Evolutionary conservation across 495 filamentous ascomycete genomes (phyloP).

Genomic region (Xylaria flabelliformis): DNA sequence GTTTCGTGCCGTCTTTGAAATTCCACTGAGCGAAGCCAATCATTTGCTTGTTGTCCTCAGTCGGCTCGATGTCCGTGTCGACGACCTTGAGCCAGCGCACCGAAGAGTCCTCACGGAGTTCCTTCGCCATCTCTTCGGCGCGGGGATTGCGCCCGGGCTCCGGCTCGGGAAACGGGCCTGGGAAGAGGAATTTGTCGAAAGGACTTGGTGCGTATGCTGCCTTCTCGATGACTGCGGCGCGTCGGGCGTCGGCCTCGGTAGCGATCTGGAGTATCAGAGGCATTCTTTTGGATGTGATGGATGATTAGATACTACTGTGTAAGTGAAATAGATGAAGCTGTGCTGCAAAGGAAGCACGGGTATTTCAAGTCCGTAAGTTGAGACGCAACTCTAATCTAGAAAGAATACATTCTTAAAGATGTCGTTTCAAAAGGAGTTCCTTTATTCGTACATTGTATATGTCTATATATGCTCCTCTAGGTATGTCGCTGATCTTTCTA

Average conservation of each 20-base stretch:
- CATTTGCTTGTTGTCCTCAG: constrained; percentile 35
- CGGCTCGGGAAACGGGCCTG: constrained; percentile 40
- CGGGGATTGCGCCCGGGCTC: constrained; percentile 29
- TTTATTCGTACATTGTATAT: not conserved
- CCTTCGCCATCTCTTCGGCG: constrained; percentile 31
- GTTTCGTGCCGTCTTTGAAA: constrained; percentile 33
- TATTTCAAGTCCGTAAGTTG: not conserved
- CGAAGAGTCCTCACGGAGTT: constrained; percentile 32
- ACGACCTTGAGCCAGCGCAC: constrained; percentile 44
- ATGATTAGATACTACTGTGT: not conserved
- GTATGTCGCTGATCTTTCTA: not conserved
- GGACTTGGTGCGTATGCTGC: constrained; percentile 42
- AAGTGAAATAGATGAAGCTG: not conserved
- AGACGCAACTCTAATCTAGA: not conserved
- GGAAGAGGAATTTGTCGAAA: constrained; percentile 42
- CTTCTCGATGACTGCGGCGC: constrained; percentile 40
- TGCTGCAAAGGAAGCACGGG: not conserved
- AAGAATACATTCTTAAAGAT: not conserved
- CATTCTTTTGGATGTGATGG: constrained; percentile 32
- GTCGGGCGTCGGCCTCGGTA: constrained; percentile 38
- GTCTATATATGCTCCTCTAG: not conserved
- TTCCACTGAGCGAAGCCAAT: constrained; percentile 49
- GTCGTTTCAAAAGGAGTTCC: not conserved
- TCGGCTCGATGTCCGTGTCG: constrained; percentile 37
- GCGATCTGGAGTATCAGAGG: constrained; percentile 40